Evolutionary conservation across 164 flowering plant genomes (phyloP).

Genomic region (Berberis thunbergii): DNA sequence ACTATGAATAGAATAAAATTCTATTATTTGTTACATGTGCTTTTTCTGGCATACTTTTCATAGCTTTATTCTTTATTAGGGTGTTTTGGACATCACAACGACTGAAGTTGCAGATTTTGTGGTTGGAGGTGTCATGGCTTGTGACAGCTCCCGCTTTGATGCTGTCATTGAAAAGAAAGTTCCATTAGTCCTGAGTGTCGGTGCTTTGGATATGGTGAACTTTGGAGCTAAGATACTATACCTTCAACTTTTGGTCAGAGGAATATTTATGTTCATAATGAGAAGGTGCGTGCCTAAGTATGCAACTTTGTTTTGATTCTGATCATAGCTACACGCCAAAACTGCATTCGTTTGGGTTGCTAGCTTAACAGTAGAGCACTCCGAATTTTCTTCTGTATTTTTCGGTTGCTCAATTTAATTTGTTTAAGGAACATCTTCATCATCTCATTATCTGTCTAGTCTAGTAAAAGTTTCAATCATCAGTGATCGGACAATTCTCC

Average conservation of each 20-base stretch:
- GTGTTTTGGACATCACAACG: constrained; percentile 90
- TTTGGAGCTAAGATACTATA: constrained; percentile 73
- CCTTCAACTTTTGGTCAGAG: constrained; percentile 55
- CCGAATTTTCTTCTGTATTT: too few species aligned
- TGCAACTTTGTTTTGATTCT: neutral
- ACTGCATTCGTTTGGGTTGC: neutral
- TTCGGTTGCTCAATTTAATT: too few species aligned
- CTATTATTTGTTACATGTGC: neutral
- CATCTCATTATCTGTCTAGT: too few species aligned
- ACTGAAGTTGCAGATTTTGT: constrained; percentile 93
- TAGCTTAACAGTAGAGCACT: too few species aligned
- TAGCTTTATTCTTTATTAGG: constrained; percentile 28
- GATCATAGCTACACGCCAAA: neutral
- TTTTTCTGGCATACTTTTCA: neutral
- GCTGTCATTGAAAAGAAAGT: constrained; percentile 63
- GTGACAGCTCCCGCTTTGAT: constrained; percentile 87
- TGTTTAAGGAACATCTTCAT: too few species aligned
- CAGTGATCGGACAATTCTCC: too few species aligned
- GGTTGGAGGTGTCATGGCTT: constrained; percentile 97
- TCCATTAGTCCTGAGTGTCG: constrained; percentile 79
- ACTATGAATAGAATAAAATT: neutral
- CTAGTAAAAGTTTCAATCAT: too few species aligned
- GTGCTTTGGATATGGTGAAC: constrained; percentile 95
- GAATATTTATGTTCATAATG: constrained; percentile 65
- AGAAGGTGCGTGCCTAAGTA: constrained; percentile 41